A percentile compares a stretch with the other conserved stretches of the same genome.
phyloP scores from a whole-genome alignment of 345 rosid species.

The Chamaenerion angustifolium region DNA sequence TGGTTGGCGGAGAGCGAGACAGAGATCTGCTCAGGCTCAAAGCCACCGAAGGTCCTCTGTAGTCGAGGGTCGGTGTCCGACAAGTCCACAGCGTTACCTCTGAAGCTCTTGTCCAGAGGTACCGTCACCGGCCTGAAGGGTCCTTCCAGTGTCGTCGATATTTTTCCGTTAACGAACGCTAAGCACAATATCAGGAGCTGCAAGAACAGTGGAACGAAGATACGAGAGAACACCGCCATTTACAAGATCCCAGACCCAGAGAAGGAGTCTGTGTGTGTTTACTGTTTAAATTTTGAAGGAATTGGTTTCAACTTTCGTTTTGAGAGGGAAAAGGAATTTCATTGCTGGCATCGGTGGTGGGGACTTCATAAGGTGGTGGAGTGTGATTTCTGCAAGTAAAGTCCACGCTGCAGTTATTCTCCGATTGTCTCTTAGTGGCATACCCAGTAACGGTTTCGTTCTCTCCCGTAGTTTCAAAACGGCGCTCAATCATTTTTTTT shows the following conservation, averaged over 20 bases:
- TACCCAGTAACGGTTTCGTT: too few relatives aligned
- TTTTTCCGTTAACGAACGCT: slow-evolving; percentile 10
- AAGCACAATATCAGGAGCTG: not conserved
- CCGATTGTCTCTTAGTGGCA: too few relatives aligned
- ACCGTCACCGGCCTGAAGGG: slow-evolving; percentile 63
- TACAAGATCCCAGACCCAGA: not conserved
- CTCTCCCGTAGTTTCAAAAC: too few relatives aligned
- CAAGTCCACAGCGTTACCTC: slow-evolving; percentile 59
- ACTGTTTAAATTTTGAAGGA: too few relatives aligned
- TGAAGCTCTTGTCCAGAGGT: slow-evolving; percentile 43
- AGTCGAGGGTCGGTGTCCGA: slow-evolving; percentile 59
- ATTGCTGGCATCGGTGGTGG: too few relatives aligned
- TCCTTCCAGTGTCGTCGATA: slow-evolving; percentile 54
- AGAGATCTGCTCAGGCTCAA: slow-evolving; percentile 63
- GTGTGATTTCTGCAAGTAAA: too few relatives aligned
- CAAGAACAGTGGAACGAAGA: slow-evolving; percentile 1
- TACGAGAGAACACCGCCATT: not conserved
- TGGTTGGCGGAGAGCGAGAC: slow-evolving; percentile 53
- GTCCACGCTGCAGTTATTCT: too few relatives aligned
- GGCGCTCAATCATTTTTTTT: too few relatives aligned
- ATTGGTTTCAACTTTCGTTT: too few relatives aligned
- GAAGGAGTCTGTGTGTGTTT: too few relatives aligned
- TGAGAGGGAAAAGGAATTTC: too few relatives aligned
- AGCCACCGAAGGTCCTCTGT: slow-evolving; percentile 20
- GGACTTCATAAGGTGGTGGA: too few relatives aligned